Percentiles rank a stretch among this genome's conserved stretches.
Conservation (phyloP, 306 rosid genomes). For the Castanea crenata region DNA sequence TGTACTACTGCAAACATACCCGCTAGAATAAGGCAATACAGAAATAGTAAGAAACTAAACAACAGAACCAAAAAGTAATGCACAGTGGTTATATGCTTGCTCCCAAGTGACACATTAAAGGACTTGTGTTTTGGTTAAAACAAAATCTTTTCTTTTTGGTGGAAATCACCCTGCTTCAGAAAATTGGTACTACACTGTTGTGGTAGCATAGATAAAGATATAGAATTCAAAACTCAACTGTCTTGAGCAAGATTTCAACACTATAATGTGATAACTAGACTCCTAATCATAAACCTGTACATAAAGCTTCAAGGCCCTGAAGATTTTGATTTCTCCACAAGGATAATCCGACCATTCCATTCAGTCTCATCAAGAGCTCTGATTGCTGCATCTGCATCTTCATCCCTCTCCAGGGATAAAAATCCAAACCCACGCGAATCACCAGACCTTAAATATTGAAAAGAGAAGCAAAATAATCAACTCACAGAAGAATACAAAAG, state of each 20-base stretch:
- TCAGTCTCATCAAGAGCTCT: slow-evolving; percentile 6
- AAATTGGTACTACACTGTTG: neutral
- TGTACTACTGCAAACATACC: neutral
- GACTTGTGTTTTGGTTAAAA: neutral
- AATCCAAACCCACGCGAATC: slow-evolving; percentile 10
- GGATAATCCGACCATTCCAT: slow-evolving; percentile 4
- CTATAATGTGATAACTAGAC: neutral
- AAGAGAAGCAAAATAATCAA: neutral
- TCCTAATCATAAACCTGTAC: neutral
- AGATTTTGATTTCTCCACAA: slow-evolving; percentile 8
- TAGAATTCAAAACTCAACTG: neutral
- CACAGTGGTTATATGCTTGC: neutral
- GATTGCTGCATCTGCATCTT: slow-evolving; percentile 4
- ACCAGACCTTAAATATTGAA: neutral
- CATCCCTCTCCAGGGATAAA: slow-evolving; percentile 2
- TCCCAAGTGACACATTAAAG: neutral
- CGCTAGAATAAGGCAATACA: neutral
- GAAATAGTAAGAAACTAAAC: neutral
- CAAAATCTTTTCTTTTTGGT: neutral
- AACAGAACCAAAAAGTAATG: neutral
- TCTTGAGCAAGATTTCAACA: neutral
- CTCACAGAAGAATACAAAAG: neutral
- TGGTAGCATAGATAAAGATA: neutral
- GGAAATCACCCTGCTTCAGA: neutral
- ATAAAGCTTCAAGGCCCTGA: neutral